Conservation (phyloP, 2,329 filamentous ascomycete genomes). For the Trichophyton verrucosum region DNA sequence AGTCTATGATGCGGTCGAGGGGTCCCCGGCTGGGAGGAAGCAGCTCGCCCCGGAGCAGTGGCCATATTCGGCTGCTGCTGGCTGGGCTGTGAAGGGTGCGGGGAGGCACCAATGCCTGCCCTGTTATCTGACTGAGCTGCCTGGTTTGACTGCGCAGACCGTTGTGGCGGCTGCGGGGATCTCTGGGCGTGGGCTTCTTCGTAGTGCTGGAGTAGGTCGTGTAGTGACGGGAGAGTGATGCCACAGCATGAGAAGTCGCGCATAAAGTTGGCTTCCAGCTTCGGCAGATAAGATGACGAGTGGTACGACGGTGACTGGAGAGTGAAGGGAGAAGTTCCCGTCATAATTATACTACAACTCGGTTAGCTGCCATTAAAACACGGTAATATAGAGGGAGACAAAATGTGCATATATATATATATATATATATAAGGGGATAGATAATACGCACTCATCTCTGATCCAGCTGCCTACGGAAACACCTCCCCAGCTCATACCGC, state of each 20-base stretch:
- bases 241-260: conserved; percentile 94
- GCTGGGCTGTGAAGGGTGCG: conserved; percentile 5
- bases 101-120: conserved; percentile 35
- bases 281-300: conserved; percentile 90
- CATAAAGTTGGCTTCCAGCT: conserved; percentile 96
- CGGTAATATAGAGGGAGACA: not conserved
- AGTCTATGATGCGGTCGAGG: conserved; percentile 14
- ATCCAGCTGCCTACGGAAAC: conserved; percentile 95
- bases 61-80: conserved; percentile 13
- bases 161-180: conserved; percentile 36
- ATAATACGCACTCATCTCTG: conserved; percentile 75
- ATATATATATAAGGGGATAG: conserved; percentile 4
- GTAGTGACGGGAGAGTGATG: conserved; percentile 74
- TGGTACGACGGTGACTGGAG: conserved; percentile 91
- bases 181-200: conserved; percentile 83
- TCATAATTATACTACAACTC: conserved; percentile 68
- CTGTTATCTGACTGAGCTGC: conserved; percentile 38
- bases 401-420: not conserved
- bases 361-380: not conserved
- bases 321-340: conserved; percentile 84
- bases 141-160: conserved; percentile 34
- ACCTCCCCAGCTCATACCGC: conserved; percentile 93
- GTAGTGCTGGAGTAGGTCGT: conserved; percentile 92
- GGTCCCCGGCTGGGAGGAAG: conserved; percentile 9
- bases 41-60: not conserved